Base-by-base conservation (phyloP, 345 rosid genomes). In the Chamaenerion angustifolium region DNA sequence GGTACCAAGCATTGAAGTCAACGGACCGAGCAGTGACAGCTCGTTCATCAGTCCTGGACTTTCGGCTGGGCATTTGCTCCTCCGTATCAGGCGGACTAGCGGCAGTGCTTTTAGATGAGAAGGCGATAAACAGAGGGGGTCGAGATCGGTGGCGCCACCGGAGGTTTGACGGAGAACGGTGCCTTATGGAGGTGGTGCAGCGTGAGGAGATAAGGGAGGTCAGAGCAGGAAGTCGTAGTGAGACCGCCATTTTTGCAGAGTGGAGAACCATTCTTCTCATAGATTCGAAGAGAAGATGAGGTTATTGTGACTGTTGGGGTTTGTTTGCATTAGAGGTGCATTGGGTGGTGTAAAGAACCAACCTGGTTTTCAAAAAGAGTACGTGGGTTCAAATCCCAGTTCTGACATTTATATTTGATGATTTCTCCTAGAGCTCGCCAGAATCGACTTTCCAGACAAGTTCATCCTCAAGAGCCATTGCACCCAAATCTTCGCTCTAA, bases 1-100 rank as follows among this genome's bases (percentile, higher is more conserved):
- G 72, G 49, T 82, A 90, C 98, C 96, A 90, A 16, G 89, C 96
- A 68, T 75, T 90, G 79, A 83, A 86, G 66, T 90, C 95, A 71
- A 75, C 74, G 8, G 96, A 86, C 42, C 85, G 82, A n/a, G 95
- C 92, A 56, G 89, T 80, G 46, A 90, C 70, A 52, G 70, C 74
- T 47, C 69, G 76, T 60, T 80, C 83, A 13, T 74, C 59, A 19
- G 46, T 57, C 56, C 52, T 56, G 62, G 67, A 71, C 57, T 57
- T 68, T 23, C 65, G 66, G 1, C 60, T 67, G 10, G 71, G 64
- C 10, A 64, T 74, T 54, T 59, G 71, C 27, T 72, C 74, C 54
- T 75, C 79, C 0, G 79, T 80, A 62, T 73, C 82, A 42, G 79
- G 69, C 4, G 77, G 75, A 47, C 65, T 68, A 5, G 83, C 59